Evolutionary conservation across 1,284 basidiomycete genomes (phyloP).

Genomic region (Cryptococcus jaspeensis): DNA sequence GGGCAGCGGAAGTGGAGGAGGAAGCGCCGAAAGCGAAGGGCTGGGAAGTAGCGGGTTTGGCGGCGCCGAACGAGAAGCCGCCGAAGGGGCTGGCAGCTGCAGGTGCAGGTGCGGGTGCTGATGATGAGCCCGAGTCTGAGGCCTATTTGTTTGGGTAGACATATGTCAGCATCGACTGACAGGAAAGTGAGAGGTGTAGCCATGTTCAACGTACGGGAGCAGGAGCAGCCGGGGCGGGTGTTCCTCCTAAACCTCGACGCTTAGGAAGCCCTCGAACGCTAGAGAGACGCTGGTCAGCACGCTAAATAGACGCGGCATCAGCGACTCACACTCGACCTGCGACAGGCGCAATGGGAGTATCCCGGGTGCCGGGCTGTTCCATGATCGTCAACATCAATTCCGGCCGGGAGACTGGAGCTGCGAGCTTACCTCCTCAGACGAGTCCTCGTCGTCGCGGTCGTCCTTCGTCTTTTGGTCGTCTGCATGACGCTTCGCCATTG

Average conservation of each 20-base stretch:
- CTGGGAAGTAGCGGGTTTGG: slow-evolving; percentile 1
- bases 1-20: slow-evolving; percentile 7
- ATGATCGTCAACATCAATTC: slow-evolving; percentile 15
- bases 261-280: slow-evolving; percentile 53
- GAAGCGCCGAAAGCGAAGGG: slow-evolving; percentile 4
- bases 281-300: slow-evolving; percentile 1
- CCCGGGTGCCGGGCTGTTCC: slow-evolving; percentile 33
- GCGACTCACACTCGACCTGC: slow-evolving; percentile 41
- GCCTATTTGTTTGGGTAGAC: background rate
- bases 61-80: slow-evolving; percentile 23
- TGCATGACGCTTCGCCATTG: slow-evolving; percentile 65
- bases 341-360: slow-evolving; percentile 35
- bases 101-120: slow-evolving; percentile 6
- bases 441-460: slow-evolving; percentile 48
- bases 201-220: background rate
- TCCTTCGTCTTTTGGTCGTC: slow-evolving; percentile 70
- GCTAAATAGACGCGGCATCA: background rate
- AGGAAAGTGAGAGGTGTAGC: background rate
- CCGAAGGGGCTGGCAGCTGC: slow-evolving; percentile 7
- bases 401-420: slow-evolving; percentile 49
- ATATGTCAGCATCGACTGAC: too few relatives aligned
- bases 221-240: background rate
- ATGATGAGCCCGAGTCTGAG: background rate
- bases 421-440: slow-evolving; percentile 56
- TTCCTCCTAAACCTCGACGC: slow-evolving; percentile 31